phyloP scores from a whole-genome alignment of 2,329 filamentous ascomycete genomes.

The Mycogone perniciosa region DNA sequence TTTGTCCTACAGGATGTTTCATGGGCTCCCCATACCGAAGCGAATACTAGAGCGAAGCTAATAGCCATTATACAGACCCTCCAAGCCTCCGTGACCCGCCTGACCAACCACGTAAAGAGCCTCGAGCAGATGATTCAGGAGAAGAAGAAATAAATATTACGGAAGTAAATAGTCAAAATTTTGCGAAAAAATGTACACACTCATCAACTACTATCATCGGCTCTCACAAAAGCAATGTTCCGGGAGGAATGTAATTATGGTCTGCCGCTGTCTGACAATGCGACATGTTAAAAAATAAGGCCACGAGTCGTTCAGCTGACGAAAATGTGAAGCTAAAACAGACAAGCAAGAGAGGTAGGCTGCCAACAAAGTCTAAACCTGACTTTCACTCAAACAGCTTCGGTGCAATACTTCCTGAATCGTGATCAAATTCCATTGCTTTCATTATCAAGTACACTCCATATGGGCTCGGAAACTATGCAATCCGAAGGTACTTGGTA shows the following conservation, averaged over 20 bases:
- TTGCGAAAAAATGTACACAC: background rate
- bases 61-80: slow-evolving; percentile 54
- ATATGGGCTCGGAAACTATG: slow-evolving; percentile 23
- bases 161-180: too few relatives aligned
- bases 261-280: too few relatives aligned
- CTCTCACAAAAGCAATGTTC: background rate
- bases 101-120: slow-evolving; percentile 75
- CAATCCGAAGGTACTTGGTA: slow-evolving; percentile 17
- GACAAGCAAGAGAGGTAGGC: background rate
- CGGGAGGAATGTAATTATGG: background rate
- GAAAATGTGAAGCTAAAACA: background rate
- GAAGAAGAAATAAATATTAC: slow-evolving; percentile 54
- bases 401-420: background rate
- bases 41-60: background rate
- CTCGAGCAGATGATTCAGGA: slow-evolving; percentile 76
- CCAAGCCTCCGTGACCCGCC: slow-evolving; percentile 77
- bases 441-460: slow-evolving; percentile 16
- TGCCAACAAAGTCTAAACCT: background rate
- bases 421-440: slow-evolving; percentile 9
- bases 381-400: background rate
- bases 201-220: background rate
- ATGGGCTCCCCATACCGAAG: background rate
- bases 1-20: too few relatives aligned
- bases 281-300: too few relatives aligned
- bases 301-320: too few relatives aligned